Percentiles rank a stretch among this genome's conserved stretches.
Conservation (phyloP, 495 filamentous ascomycete species). For the Gamarada debralockiae region DNA sequence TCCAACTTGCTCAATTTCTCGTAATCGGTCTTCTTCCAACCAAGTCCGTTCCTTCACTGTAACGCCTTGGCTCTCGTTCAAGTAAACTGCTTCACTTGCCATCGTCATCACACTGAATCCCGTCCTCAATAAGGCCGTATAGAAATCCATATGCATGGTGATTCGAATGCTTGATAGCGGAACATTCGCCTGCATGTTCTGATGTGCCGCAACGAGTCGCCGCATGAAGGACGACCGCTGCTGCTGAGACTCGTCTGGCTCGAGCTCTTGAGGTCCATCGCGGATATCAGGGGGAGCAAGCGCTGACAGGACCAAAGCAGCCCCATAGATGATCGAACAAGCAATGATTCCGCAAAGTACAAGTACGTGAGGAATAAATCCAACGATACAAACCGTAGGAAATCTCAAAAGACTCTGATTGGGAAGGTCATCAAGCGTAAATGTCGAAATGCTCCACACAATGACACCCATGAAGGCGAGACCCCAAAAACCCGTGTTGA, state of each 20-base stretch:
- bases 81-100: conserved; percentile 91
- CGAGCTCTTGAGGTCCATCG: conserved; percentile 22
- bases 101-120: conserved; percentile 86
- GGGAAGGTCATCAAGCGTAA: conserved; percentile 47
- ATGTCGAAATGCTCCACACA: conserved; percentile 61
- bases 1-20: conserved; percentile 56
- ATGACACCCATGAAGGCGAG: conserved; percentile 82
- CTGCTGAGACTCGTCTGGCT: conserved; percentile 14
- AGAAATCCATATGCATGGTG: conserved; percentile 88
- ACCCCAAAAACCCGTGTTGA: conserved; percentile 87
- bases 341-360: conserved; percentile 72
- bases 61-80: conserved; percentile 82
- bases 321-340: conserved; percentile 68
- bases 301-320: conserved; percentile 74
- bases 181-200: conserved; percentile 88
- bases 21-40: conserved; percentile 79
- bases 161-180: conserved; percentile 76
- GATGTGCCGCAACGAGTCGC: conserved; percentile 62
- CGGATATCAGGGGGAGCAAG: conserved; percentile 51
- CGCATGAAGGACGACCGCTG: conserved; percentile 39
- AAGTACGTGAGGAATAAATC: conserved; percentile 88
- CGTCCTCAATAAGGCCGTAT: conserved; percentile 78
- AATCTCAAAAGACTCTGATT: conserved; percentile 61
- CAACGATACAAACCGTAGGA: conserved; percentile 91
- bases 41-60: conserved; percentile 77